These are phyloP conservation scores for Phytophthora podocarpi DNA, from an alignment of 352 stramenopile genomes.

Conservation along the genomic window DNA sequence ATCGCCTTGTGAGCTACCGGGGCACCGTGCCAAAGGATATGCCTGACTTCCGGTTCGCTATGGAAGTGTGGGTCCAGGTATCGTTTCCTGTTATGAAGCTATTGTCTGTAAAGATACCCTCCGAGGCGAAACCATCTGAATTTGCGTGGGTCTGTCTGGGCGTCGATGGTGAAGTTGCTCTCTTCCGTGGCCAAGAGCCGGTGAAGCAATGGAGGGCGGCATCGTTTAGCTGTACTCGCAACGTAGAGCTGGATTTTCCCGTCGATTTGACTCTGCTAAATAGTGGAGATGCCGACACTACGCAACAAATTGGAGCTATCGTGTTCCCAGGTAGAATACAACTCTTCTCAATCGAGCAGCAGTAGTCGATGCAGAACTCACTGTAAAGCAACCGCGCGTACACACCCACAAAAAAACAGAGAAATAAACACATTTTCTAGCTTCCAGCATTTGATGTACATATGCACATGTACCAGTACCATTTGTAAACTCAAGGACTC, in stretches of 20 bases:
- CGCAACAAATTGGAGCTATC: slow-evolving; percentile 24
- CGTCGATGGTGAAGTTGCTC: slow-evolving; percentile 37
- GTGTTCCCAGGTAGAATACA: slow-evolving; percentile 41
- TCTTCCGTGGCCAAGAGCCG: slow-evolving; percentile 41
- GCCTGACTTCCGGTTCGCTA: slow-evolving; percentile 33
- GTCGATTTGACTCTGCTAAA: slow-evolving; percentile 39
- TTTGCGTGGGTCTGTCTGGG: slow-evolving; percentile 51
- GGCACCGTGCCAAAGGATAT: slow-evolving; percentile 30
- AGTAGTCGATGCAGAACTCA: slow-evolving; percentile 9
- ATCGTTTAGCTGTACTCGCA: slow-evolving; percentile 6
- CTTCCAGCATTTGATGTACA: slow-evolving; percentile 1
- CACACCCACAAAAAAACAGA: neutral
- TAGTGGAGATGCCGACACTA: neutral
- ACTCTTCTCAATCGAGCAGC: slow-evolving; percentile 28
- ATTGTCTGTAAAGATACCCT: slow-evolving; percentile 22
- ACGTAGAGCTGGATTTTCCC: slow-evolving; percentile 13
- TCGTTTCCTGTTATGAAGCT: slow-evolving; percentile 50
- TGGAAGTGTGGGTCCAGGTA: slow-evolving; percentile 45
- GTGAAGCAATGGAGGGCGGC: slow-evolving; percentile 34
- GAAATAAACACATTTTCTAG: slow-evolving; percentile 4
- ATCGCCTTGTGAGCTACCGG: slow-evolving; percentile 39
- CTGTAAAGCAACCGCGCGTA: neutral
- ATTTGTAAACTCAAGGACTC: neutral
- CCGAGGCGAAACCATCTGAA: neutral
- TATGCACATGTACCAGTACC: too few relatives aligned